Conservation (phyloP, 306 rosid genomes). For the Hippophae tibetana region DNA sequence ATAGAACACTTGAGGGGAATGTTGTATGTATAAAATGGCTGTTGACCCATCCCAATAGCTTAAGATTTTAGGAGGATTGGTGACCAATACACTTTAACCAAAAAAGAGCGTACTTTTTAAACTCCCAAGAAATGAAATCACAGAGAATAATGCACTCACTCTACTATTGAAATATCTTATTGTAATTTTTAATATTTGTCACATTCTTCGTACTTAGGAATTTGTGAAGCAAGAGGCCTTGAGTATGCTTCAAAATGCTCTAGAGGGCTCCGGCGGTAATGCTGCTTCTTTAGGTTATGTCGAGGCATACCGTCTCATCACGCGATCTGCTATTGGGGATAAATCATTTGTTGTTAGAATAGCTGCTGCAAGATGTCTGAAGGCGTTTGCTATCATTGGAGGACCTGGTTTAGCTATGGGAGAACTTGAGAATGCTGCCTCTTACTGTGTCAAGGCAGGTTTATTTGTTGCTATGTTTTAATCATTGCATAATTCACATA, state of each 20-base stretch:
- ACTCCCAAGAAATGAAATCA: no score
- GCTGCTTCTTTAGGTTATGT: constrained; percentile 80
- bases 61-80: no score
- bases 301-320: constrained; percentile 82
- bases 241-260: constrained; percentile 80
- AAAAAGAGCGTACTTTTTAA: no score
- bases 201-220: constrained; percentile 42
- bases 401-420: constrained; percentile 86
- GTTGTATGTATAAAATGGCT: no score
- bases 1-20: no score
- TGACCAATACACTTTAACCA: no score
- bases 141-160: no score
- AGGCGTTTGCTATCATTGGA: constrained; percentile 80
- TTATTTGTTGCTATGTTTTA: constrained; percentile 18
- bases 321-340: constrained; percentile 69
- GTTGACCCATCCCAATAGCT: no score
- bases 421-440: constrained; percentile 82
- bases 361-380: constrained; percentile 94
- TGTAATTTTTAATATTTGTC: neutral
- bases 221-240: constrained; percentile 90
- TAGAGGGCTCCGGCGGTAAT: constrained; percentile 85
- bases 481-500: constrained; percentile 17
- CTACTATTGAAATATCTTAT: neutral
- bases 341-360: constrained; percentile 90
- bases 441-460: constrained; percentile 82